phyloP scores from a whole-genome alignment of 371 early-diverging fungal genomes.

The Mortierella polycephala region DNA sequence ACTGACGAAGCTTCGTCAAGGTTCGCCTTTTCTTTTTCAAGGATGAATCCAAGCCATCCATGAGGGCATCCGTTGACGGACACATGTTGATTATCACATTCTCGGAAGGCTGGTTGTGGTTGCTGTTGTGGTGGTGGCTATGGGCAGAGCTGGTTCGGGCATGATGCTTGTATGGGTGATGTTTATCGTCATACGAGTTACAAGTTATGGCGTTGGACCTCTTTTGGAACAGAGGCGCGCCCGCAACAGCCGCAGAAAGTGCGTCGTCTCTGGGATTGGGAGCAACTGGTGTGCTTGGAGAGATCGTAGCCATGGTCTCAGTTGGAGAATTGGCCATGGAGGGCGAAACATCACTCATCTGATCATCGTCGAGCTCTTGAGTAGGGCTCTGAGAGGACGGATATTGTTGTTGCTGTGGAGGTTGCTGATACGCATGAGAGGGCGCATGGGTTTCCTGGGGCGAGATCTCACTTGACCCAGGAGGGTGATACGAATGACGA shows the following conservation, averaged over 20 bases:
- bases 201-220: constrained; percentile 15
- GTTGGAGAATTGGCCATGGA: constrained; percentile 39
- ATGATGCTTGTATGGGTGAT: constrained; percentile 45
- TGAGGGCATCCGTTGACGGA: constrained; percentile 28
- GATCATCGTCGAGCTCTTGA: constrained; percentile 22
- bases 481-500: constrained; percentile 48
- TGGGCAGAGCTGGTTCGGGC: constrained; percentile 20
- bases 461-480: constrained; percentile 8
- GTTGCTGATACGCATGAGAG: constrained; percentile 12
- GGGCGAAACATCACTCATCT: constrained; percentile 49
- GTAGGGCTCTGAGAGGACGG: constrained; percentile 1
- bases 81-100: constrained; percentile 31
- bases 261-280: constrained; percentile 25
- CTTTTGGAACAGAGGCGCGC: constrained; percentile 10
- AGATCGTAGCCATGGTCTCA: constrained; percentile 51
- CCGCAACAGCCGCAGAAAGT: constrained; percentile 9
- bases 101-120: neutral
- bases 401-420: neutral
- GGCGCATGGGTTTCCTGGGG: constrained; percentile 1
- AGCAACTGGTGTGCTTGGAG: constrained; percentile 31
- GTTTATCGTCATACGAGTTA: constrained; percentile 24
- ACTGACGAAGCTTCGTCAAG: constrained; percentile 44
- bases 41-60: constrained; percentile 29
- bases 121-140: neutral
- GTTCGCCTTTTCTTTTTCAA: constrained; percentile 45